These are phyloP conservation scores for Stephania cephalantha DNA, from an alignment of 164 flowering plant species.

Conservation along the genomic window DNA sequence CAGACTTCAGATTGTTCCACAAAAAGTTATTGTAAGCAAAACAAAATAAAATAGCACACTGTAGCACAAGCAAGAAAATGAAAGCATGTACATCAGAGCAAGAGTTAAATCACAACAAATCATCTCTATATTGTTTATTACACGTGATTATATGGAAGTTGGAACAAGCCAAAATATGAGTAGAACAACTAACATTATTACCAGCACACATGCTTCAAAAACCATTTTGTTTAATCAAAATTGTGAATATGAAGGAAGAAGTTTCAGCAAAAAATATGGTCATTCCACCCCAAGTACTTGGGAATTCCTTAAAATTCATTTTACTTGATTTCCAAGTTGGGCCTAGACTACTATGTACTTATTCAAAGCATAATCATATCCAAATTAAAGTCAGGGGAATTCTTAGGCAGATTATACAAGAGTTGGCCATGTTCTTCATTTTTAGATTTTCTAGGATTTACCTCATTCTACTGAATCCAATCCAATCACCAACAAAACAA, in stretches of 20 bases:
- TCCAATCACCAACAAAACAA: too few relatives aligned
- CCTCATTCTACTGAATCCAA: too few relatives aligned
- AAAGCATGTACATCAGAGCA: not conserved
- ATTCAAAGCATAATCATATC: not conserved
- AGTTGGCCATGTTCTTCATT: not conserved
- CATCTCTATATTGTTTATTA: not conserved
- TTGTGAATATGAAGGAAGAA: not conserved
- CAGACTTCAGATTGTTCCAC: not conserved
- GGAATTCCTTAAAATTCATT: not conserved
- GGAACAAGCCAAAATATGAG: not conserved
- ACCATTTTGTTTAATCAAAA: not conserved
- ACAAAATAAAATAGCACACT: not conserved
- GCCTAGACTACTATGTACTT: not conserved
- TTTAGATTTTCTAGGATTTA: not conserved
- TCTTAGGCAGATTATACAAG: not conserved
- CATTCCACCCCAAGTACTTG: not conserved
- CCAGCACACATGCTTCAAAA: not conserved
- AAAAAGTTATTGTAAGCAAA: not conserved
- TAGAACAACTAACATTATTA: too few relatives aligned
- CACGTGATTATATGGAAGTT: not conserved
- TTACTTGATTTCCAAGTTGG: not conserved
- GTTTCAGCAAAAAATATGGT: not conserved
- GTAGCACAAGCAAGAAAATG: not conserved
- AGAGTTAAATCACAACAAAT: not conserved
- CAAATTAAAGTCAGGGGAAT: not conserved